A percentile compares a stretch with the other conserved stretches of the same genome.
Conservation (phyloP, 2,329 filamentous ascomycete genomes). For the Kalaharituber pfeilii region DNA sequence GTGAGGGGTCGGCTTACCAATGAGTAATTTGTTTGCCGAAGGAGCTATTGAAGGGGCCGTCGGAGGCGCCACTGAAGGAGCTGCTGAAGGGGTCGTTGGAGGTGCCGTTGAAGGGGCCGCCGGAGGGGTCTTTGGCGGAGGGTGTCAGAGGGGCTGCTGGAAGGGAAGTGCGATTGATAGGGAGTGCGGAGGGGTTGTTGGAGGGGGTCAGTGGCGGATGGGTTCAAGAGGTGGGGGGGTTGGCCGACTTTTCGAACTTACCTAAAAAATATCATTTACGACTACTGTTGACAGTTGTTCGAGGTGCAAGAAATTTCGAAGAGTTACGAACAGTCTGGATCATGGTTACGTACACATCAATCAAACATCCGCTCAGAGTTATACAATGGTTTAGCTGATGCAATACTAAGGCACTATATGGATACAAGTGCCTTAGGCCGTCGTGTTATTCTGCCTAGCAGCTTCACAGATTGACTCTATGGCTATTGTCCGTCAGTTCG, state of each 20-base stretch:
- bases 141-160: neutral
- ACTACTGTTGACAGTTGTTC: too few species aligned
- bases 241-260: neutral
- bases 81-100: too few species aligned
- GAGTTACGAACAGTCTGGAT: too few species aligned
- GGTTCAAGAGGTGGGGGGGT: neutral
- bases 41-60: too few species aligned
- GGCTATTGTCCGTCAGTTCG: neutral
- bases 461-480: neutral
- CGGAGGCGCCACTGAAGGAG: too few species aligned
- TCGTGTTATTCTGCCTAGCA: neutral
- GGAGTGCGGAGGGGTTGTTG: neutral
- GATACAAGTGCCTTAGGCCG: neutral
- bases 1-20: too few species aligned
- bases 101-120: too few species aligned
- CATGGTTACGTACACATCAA: neutral
- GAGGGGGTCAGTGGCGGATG: neutral
- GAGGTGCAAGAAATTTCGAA: too few species aligned
- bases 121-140: neutral
- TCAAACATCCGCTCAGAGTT: neutral
- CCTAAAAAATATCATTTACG: too few species aligned
- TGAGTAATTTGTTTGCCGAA: too few species aligned
- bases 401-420: neutral
- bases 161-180: neutral
- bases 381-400: neutral